Evolutionary conservation across 495 filamentous ascomycete genomes (phyloP).

Genomic region (Penicillium lividum): DNA sequence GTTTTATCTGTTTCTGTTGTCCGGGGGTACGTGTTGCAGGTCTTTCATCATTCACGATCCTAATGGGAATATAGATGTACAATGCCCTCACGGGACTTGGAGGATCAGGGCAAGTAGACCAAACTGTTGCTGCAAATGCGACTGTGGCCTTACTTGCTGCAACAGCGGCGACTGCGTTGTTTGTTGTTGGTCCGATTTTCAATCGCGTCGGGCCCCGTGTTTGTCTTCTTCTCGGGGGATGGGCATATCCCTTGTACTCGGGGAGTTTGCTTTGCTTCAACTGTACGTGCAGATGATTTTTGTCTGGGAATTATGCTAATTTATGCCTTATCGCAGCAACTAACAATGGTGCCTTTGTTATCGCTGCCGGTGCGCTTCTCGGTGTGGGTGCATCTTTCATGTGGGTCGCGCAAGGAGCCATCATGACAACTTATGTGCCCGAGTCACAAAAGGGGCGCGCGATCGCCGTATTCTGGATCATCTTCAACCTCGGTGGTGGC

Average conservation of each 20-base stretch:
- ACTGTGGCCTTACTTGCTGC: constrained; percentile 42
- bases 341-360: constrained; percentile 71
- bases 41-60: not conserved
- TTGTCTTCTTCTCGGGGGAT: constrained; percentile 44
- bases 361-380: constrained; percentile 59
- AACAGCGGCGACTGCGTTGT: constrained; percentile 43
- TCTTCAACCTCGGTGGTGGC: constrained; percentile 55
- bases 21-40: constrained; percentile 51
- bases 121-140: constrained; percentile 44
- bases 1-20: constrained; percentile 78
- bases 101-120: constrained; percentile 52
- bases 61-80: constrained; percentile 53
- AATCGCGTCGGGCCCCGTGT: constrained; percentile 41
- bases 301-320: constrained; percentile 5
- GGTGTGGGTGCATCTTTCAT: constrained; percentile 53
- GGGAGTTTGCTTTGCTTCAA: constrained; percentile 46
- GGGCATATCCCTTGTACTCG: constrained; percentile 46
- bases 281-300: constrained; percentile 15
- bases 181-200: constrained; percentile 46
- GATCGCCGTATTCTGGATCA: constrained; percentile 56
- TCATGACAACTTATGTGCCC: constrained; percentile 55
- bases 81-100: constrained; percentile 66
- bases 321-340: constrained; percentile 49
- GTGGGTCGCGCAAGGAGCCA: constrained; percentile 57
- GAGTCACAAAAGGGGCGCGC: constrained; percentile 52